Base-by-base conservation (phyloP, 331 rosid species). In the Pyracantha coccinea region DNA sequence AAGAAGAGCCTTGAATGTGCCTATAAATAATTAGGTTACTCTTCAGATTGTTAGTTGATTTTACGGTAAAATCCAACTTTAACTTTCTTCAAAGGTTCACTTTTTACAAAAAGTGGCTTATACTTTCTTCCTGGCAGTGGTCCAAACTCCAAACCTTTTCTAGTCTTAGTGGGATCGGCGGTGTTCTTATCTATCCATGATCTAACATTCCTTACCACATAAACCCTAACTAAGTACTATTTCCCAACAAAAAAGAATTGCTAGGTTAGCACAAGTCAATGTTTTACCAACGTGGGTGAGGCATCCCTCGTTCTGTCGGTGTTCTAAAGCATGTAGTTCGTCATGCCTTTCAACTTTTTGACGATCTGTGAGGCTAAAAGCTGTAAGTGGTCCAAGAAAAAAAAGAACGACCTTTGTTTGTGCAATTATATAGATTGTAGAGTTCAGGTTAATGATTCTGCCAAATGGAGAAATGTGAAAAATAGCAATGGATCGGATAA, bases 81-180 rank as follows among this genome's bases (percentile, higher is more conserved):
- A 38, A 10, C 45, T 38, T 38, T 38, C 44, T 35, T 38, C 1
- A 38, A 61, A 65, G 77, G 15, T 54, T 73, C 86, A 82, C 89
- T 78, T 90, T 87, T 82, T 71, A 5, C 53, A 38, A 80, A 82
- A 85, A 82, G 86, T 71, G 64, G 41, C 68, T 65, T 62, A 35
- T 50, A 17, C 55, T 72, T 74, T 21, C 14, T 3, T 71, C 63
- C 17, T 10, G 29, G 27, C 23, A 19, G 20, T 71, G 70, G 76
- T 69, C 75, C 74, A 20, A 27, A 60, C 77, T 44, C 54, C 54
- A 47, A 47, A 47, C 8, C 54, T 47, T 29, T 71, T 71, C 14
- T 4, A 14, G 20, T 41, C 72, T 14, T 24, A 45, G 72, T 45
- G 72, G 58, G 72, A 45, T 25, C 35, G 13, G 16, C 17, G 54